phyloP scores from a whole-genome alignment of 1,139 yeast species.

The Geotrichum histeridarum region DNA sequence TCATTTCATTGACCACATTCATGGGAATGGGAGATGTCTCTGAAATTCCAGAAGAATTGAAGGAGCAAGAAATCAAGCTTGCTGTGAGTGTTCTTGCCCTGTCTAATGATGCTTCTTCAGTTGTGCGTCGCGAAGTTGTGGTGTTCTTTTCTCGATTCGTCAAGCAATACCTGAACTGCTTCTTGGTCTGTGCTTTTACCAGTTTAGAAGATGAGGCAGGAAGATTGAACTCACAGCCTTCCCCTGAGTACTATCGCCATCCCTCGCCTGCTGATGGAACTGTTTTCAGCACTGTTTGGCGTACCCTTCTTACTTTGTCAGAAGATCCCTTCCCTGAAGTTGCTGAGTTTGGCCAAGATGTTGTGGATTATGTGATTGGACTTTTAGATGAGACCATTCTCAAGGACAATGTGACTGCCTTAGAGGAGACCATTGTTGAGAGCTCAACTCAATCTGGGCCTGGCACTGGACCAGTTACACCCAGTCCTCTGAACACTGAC shows the following conservation, averaged over 20 bases:
- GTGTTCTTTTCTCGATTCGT: constrained; percentile 74
- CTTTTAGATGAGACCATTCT: constrained; percentile 60
- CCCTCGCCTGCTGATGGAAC: constrained; percentile 44
- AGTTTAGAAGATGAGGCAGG: constrained; percentile 79
- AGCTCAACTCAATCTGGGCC: background rate
- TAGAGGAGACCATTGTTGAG: constrained; percentile 17
- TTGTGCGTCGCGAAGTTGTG: constrained; percentile 81
- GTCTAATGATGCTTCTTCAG: constrained; percentile 80
- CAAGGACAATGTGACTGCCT: constrained; percentile 30
- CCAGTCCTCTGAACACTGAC: constrained; percentile 9
- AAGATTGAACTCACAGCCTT: constrained; percentile 47
- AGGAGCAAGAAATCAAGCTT: constrained; percentile 43
- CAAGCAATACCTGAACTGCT: constrained; percentile 63
- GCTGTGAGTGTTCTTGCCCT: constrained; percentile 45
- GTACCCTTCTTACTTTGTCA: constrained; percentile 68
- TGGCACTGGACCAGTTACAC: background rate
- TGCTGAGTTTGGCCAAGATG: constrained; percentile 62
- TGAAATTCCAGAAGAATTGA: constrained; percentile 33
- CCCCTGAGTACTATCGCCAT: constrained; percentile 47
- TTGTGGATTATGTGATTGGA: constrained; percentile 69
- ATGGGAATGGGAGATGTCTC: constrained; percentile 44
- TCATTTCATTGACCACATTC: constrained; percentile 69
- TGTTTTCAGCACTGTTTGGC: constrained; percentile 88
- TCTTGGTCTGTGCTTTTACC: constrained; percentile 81
- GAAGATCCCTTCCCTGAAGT: constrained; percentile 91